A percentile compares a stretch with the other conserved stretches of the same genome.
Evolutionary conservation across 768 basidiomycete genomes (phyloP).

Genomic region (Suillus lakei): DNA sequence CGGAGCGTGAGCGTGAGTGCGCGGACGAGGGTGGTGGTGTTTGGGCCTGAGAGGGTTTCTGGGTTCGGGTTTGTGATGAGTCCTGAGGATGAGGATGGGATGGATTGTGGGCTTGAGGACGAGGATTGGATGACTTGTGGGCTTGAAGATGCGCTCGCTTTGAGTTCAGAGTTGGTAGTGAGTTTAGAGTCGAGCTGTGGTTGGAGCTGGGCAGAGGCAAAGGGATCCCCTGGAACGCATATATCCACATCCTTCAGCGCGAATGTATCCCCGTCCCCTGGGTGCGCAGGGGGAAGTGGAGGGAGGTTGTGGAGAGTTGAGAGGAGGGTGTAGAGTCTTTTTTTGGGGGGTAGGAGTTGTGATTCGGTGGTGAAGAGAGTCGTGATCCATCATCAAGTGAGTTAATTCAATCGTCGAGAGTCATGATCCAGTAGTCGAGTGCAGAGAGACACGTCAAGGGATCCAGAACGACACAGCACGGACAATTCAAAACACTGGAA

Average conservation of each 20-base stretch:
- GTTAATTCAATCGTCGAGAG: too few relatives aligned
- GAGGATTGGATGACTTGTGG: too few relatives aligned
- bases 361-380: background rate
- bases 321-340: constrained; percentile 82
- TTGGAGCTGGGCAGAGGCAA: background rate
- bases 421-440: too few relatives aligned
- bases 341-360: background rate
- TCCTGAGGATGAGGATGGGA: background rate
- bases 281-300: constrained; percentile 46
- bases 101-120: too few relatives aligned
- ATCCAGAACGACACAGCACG: background rate
- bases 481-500: background rate
- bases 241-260: constrained; percentile 74
- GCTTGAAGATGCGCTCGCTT: too few relatives aligned
- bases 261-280: constrained; percentile 47
- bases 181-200: too few relatives aligned
- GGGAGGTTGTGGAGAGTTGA: constrained; percentile 83
- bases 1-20: constrained; percentile 67
- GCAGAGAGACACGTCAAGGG: too few relatives aligned
- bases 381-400: background rate
- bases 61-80: constrained; percentile 6
- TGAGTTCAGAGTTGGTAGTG: background rate
- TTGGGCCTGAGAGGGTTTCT: constrained; percentile 11
- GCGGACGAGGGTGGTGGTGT: constrained; percentile 57
- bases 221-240: constrained; percentile 49